These are phyloP conservation scores for Chlorella sp. DNA, from an alignment of 139 green algal genomes.

Conservation along the genomic window DNA sequence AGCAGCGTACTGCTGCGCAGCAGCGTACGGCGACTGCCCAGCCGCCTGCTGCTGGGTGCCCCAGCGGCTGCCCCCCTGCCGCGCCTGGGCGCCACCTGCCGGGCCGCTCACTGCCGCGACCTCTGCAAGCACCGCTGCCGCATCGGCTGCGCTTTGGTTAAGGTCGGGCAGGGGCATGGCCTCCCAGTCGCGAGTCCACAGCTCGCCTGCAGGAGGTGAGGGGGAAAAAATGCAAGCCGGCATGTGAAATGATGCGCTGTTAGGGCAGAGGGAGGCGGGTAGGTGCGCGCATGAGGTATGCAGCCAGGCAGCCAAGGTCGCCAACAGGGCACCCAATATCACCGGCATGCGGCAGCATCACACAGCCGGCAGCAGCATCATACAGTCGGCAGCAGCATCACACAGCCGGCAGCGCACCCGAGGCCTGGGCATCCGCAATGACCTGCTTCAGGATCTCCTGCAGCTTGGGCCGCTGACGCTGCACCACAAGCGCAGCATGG, in stretches of 20 bases:
- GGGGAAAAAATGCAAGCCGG: too few relatives aligned
- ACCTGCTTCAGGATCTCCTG: slow-evolving; percentile 42
- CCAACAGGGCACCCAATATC: too few relatives aligned
- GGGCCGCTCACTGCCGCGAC: neutral
- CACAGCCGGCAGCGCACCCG: slow-evolving; percentile 20
- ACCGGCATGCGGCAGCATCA: too few relatives aligned
- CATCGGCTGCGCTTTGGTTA: slow-evolving; percentile 19
- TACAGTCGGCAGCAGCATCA: too few relatives aligned
- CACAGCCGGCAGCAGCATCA: too few relatives aligned
- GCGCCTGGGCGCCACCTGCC: neutral
- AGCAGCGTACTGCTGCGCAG: neutral
- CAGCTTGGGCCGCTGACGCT: slow-evolving; percentile 44
- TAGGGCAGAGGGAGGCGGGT: too few relatives aligned
- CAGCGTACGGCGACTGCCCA: neutral
- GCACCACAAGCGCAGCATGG: neutral
- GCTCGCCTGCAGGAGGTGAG: slow-evolving; percentile 52
- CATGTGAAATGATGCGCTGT: too few relatives aligned
- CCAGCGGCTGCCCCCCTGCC: neutral
- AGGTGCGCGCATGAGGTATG: too few relatives aligned
- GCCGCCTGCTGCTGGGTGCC: neutral
- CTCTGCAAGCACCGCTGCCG: slow-evolving; percentile 32
- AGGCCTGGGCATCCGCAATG: slow-evolving; percentile 45
- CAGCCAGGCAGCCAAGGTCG: too few relatives aligned
- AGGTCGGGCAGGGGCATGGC: slow-evolving; percentile 56
- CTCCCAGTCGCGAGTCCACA: slow-evolving; percentile 66